Conservation (phyloP, 2,329 filamentous ascomycete genomes). For the Microcera coccophila region DNA sequence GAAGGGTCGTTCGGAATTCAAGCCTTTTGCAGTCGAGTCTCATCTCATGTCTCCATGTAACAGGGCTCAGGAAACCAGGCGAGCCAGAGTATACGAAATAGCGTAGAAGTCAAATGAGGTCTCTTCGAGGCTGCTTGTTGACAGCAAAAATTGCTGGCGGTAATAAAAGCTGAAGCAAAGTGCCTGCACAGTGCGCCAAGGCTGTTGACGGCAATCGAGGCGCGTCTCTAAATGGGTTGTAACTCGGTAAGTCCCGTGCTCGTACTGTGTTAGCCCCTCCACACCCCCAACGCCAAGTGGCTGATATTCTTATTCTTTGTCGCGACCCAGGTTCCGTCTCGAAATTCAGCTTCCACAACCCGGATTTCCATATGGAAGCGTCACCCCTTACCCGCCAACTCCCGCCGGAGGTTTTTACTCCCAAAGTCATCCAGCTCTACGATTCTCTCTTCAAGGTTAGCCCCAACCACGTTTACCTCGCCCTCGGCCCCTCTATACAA, state of each 20-base stretch:
- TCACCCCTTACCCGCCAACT: slow-evolving; percentile 92
- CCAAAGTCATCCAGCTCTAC: slow-evolving; percentile 90
- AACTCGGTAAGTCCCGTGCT: accelerated
- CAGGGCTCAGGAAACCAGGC: no score
- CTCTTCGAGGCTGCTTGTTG: background rate
- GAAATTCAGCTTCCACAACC: slow-evolving; percentile 3
- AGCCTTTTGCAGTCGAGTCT: no score
- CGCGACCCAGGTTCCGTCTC: slow-evolving; percentile 9
- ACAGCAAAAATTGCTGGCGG: background rate
- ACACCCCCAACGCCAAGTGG: slow-evolving; percentile 9
- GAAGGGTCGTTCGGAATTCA: no score
- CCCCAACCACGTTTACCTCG: slow-evolving; percentile 6
- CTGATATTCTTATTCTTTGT: slow-evolving; percentile 4
- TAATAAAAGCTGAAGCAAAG: background rate
- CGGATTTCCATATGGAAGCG: slow-evolving; percentile 64
- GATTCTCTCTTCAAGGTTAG: slow-evolving; percentile 73
- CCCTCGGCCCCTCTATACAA: slow-evolving; percentile 5
- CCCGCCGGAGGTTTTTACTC: slow-evolving; percentile 85
- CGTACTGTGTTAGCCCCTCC: slow-evolving; percentile 10
- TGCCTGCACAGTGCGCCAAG: slow-evolving; percentile 9
- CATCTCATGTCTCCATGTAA: no score
- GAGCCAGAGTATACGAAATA: no score
- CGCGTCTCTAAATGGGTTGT: slow-evolving; percentile 3
- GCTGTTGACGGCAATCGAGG: background rate
- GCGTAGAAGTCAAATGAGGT: no score